These are phyloP conservation scores for Paracorniculantispora psalliotae DNA, from an alignment of 2,329 filamentous ascomycete genomes.

Conservation along the genomic window DNA sequence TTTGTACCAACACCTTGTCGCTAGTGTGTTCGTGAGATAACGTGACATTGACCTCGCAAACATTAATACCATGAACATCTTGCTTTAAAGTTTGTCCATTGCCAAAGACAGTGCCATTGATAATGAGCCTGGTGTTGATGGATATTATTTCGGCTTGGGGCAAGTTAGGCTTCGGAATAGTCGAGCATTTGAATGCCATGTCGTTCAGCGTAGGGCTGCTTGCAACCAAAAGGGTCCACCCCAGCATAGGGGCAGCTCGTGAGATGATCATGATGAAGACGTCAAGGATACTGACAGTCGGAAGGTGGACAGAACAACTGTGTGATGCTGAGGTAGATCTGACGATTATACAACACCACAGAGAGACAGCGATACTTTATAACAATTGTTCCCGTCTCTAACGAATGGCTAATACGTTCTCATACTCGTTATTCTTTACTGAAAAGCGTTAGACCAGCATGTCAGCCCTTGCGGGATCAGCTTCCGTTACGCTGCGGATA, in stretches of 20 bases:
- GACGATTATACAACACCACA: background rate
- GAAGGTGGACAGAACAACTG: too few relatives aligned
- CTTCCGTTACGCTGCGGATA: background rate
- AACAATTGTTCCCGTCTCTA: too few relatives aligned
- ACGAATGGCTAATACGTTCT: too few relatives aligned
- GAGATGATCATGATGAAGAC: background rate
- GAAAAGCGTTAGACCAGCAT: background rate
- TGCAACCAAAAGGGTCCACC: background rate
- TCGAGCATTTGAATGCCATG: background rate
- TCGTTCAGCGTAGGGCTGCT: background rate
- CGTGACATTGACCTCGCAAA: conserved; percentile 4
- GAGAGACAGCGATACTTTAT: background rate
- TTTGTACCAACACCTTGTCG: background rate
- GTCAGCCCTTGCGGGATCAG: background rate
- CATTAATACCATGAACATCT: background rate
- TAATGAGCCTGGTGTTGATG: background rate
- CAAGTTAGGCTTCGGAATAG: background rate
- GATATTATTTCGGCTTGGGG: background rate
- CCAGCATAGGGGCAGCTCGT: background rate
- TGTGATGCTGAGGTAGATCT: too few relatives aligned
- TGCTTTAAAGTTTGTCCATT: background rate
- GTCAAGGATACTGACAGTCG: background rate
- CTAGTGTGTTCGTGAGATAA: background rate
- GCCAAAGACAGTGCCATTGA: background rate
- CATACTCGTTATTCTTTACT: too few relatives aligned